Evolutionary conservation across 2,329 filamentous ascomycete genomes (phyloP).

Genomic region (Botrytis squamosa): DNA sequence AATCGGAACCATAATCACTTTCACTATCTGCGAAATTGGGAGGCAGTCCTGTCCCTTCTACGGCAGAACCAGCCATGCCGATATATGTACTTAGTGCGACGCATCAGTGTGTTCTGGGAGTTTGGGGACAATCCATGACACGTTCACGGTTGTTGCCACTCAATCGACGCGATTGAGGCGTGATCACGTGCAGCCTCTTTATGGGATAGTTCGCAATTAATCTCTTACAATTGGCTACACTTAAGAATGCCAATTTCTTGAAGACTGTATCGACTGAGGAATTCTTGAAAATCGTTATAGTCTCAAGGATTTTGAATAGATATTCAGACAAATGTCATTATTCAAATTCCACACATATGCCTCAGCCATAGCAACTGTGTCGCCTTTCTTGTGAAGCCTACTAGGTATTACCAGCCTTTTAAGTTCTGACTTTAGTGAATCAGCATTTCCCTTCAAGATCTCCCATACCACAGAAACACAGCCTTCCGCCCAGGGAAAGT

Average conservation of each 20-base stretch:
- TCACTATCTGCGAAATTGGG: conserved; percentile 42
- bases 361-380: not conserved
- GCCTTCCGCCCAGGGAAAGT: not conserved
- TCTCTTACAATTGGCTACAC: not conserved
- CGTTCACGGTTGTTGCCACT: not conserved
- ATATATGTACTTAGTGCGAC: conserved; percentile 17
- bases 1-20: conserved; percentile 65
- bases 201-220: not conserved
- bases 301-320: not conserved
- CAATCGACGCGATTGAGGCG: not conserved
- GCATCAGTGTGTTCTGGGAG: conserved; percentile 21
- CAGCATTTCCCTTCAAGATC: not conserved
- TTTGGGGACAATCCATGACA: not conserved
- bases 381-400: not conserved
- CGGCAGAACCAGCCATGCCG: conserved; percentile 34
- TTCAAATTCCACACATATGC: not conserved
- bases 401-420: not conserved
- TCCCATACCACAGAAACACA: not conserved
- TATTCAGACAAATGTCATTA: not conserved
- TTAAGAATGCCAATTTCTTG: not conserved
- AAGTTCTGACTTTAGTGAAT: not conserved
- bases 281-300: not conserved
- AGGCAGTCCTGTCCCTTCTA: not conserved
- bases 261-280: not conserved
- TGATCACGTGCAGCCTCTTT: not conserved